phyloP scores from a whole-genome alignment of 768 basidiomycete species.

The Termitomyces sp. region DNA sequence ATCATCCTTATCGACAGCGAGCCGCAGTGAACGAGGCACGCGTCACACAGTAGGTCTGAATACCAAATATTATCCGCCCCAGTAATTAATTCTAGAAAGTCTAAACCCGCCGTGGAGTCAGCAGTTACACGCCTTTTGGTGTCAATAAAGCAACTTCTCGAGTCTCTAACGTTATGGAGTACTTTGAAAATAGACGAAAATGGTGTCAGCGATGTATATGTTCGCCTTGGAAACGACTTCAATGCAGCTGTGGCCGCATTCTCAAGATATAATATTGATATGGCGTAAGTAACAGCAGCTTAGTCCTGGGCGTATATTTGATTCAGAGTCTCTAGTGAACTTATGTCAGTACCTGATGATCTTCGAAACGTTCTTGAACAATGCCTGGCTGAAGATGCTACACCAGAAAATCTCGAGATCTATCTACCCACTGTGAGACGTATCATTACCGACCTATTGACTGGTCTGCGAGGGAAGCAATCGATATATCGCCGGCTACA shows the following conservation, averaged over 20 bases:
- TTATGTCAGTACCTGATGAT: constrained; percentile 84
- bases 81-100: constrained; percentile 7
- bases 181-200: constrained; percentile 63
- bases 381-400: constrained; percentile 89
- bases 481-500: constrained; percentile 76
- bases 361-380: constrained; percentile 86
- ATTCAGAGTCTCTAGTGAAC: constrained; percentile 55
- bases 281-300: constrained; percentile 63
- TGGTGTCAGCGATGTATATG: constrained; percentile 95
- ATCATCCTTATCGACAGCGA: constrained; percentile 37
- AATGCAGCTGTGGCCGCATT: constrained; percentile 92
- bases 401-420: constrained; percentile 75
- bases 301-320: neutral
- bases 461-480: constrained; percentile 92
- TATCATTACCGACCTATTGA: constrained; percentile 90
- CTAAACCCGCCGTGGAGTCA: constrained; percentile 79
- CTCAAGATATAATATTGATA: constrained; percentile 77
- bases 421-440: constrained; percentile 89
- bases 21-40: constrained; percentile 37
- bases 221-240: constrained; percentile 95
- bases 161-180: constrained; percentile 86
- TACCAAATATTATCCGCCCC: neutral
- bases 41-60: constrained; percentile 33
- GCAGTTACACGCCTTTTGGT: constrained; percentile 91
- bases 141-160: constrained; percentile 92